Evolutionary conservation across 495 filamentous ascomycete species (phyloP).

Genomic region (Podospora australis): DNA sequence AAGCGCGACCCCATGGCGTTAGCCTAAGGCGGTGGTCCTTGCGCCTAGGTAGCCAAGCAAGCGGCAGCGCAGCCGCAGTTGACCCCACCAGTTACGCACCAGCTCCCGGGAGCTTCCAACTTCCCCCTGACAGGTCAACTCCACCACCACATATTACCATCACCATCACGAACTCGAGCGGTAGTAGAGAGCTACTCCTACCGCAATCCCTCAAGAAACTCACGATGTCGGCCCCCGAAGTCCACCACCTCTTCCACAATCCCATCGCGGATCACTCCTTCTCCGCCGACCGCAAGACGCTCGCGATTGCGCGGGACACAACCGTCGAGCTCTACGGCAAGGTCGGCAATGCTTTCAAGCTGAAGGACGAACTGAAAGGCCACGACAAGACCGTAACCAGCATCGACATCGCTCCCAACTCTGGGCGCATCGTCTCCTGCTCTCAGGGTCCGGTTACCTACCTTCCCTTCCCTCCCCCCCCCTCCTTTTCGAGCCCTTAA

Average conservation of each 20-base stretch:
- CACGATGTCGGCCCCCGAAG: slow-evolving; percentile 76
- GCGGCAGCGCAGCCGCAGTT: not conserved
- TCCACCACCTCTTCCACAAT: slow-evolving; percentile 93
- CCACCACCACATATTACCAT: slow-evolving; percentile 1
- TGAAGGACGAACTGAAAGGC: slow-evolving; percentile 87
- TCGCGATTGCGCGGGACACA: slow-evolving; percentile 88
- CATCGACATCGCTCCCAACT: slow-evolving; percentile 88
- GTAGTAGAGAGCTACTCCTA: slow-evolving; percentile 99
- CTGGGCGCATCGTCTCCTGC: slow-evolving; percentile 91
- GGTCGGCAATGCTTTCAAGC: slow-evolving; percentile 66
- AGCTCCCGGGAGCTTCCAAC: not conserved
- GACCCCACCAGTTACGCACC: slow-evolving; percentile 14
- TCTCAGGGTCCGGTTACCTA: slow-evolving; percentile 66
- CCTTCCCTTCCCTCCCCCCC: too few species aligned
- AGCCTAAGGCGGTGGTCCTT: not conserved
- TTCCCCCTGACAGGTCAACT: slow-evolving; percentile 10
- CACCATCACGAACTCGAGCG: slow-evolving; percentile 31
- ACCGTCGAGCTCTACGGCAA: slow-evolving; percentile 82
- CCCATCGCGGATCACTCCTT: slow-evolving; percentile 98
- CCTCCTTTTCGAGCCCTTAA: too few species aligned
- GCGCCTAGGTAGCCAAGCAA: not conserved
- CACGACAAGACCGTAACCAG: slow-evolving; percentile 96
- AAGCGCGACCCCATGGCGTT: slow-evolving; percentile 1
- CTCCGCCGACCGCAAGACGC: slow-evolving; percentile 79
- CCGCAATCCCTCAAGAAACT: slow-evolving; percentile 42